Evolutionary conservation across 257 asterid genomes (phyloP).

Genomic region (Scutellaria galericulata): DNA sequence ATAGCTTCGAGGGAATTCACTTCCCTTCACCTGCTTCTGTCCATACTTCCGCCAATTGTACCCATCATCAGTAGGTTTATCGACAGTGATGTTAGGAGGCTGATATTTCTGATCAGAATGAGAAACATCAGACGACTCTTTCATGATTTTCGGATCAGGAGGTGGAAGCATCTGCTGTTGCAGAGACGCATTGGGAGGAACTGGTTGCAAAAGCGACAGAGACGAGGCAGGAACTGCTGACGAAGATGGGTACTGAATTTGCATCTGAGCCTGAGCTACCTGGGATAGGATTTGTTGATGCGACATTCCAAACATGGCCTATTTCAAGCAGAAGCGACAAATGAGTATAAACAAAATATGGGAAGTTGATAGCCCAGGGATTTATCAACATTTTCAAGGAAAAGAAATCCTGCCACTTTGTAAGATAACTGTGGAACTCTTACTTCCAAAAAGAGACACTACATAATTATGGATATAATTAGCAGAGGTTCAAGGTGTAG

Average conservation of each 20-base stretch:
- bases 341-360: conserved; percentile 18
- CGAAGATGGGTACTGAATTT: conserved; percentile 50
- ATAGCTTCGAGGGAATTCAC: conserved; percentile 68
- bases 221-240: conserved; percentile 43
- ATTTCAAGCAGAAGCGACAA: conserved; percentile 25
- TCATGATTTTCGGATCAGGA: conserved; percentile 10
- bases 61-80: conserved; percentile 62
- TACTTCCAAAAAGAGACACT: too few species aligned
- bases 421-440: too few species aligned
- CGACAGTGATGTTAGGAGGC: conserved; percentile 36
- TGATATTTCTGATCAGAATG: conserved; percentile 35
- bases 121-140: conserved; percentile 32
- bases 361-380: neutral
- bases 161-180: conserved; percentile 34
- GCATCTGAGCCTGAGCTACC: conserved; percentile 55
- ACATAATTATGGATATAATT: too few species aligned
- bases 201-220: conserved; percentile 15
- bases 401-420: too few species aligned
- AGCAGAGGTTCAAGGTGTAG: too few species aligned
- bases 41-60: conserved; percentile 78
- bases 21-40: conserved; percentile 74
- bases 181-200: conserved; percentile 38
- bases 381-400: too few species aligned
- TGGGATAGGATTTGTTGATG: conserved; percentile 66
- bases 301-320: conserved; percentile 57